Evolutionary conservation across 345 rosid genomes (phyloP).

Genomic region (Salix arbutifolia): DNA sequence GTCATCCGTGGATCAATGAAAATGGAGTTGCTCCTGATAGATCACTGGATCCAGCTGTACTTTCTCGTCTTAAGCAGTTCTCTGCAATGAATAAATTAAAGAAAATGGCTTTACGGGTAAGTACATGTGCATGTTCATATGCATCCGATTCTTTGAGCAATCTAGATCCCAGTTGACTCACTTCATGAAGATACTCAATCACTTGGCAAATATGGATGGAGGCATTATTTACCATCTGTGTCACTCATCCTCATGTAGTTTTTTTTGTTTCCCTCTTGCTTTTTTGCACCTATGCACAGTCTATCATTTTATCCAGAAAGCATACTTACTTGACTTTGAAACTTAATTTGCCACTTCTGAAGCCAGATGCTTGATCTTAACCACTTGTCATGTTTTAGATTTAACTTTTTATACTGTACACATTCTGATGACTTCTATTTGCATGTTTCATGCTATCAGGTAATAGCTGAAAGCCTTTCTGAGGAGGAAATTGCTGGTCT

Average conservation of each 20-base stretch:
- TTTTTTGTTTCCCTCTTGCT: background rate
- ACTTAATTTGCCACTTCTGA: background rate
- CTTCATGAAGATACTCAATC: background rate
- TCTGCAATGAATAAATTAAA: conserved; percentile 98
- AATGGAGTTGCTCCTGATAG: conserved; percentile 99
- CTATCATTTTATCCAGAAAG: background rate
- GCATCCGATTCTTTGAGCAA: background rate
- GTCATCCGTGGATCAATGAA: conserved; percentile 98
- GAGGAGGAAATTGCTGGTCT: conserved; percentile 99
- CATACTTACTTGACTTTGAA: background rate
- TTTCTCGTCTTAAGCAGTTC: conserved; percentile 93
- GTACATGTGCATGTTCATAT: conserved; percentile 13
- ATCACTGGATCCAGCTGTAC: conserved; percentile 88
- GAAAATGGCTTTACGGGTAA: conserved; percentile 96
- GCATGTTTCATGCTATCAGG: conserved; percentile 44
- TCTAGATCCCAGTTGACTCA: background rate
- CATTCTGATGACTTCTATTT: conserved; percentile 1
- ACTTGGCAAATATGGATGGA: background rate
- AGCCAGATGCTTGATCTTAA: background rate
- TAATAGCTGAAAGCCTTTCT: conserved; percentile 95
- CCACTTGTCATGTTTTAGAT: background rate
- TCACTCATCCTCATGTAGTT: background rate
- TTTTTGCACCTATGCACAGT: background rate
- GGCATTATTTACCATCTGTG: background rate
- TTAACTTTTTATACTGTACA: background rate